These are phyloP conservation scores for Pachyrhizus erosus DNA, from an alignment of 306 rosid genomes.

Conservation along the genomic window DNA sequence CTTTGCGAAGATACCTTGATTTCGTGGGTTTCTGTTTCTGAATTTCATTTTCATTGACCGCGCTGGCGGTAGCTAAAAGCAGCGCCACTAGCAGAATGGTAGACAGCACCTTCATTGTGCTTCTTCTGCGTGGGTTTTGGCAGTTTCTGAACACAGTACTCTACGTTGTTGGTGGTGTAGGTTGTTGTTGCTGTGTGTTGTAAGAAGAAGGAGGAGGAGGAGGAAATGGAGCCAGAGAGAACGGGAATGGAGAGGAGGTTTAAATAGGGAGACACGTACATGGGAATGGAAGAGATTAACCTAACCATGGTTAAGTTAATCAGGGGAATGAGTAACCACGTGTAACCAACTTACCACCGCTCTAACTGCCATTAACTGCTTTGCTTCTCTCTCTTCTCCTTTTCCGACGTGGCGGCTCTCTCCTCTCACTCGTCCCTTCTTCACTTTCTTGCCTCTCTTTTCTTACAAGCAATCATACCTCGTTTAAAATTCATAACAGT, in stretches of 20 bases:
- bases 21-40: not conserved
- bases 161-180: not conserved
- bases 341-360: conserved; percentile 54
- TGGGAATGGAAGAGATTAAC: not conserved
- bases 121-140: conserved; percentile 3
- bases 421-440: not conserved
- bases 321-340: not conserved
- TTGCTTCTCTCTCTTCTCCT: not conserved
- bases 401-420: conserved; percentile 56
- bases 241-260: conserved; percentile 39
- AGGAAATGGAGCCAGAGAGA: conserved; percentile 49
- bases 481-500: not conserved
- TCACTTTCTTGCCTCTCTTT: not conserved
- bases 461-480: not conserved
- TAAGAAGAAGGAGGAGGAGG: conserved; percentile 17
- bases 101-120: conserved; percentile 60
- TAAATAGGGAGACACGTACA: conserved; percentile 54
- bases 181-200: not conserved
- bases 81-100: conserved; percentile 38
- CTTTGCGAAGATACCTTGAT: conserved; percentile 52
- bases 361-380: conserved; percentile 73
- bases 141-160: not conserved
- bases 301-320: conserved; percentile 66
- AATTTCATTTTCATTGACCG: conserved; percentile 32
- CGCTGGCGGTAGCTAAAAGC: conserved; percentile 43